phyloP scores from a whole-genome alignment of 2,329 filamentous ascomycete species.

The Septoria linicola region DNA sequence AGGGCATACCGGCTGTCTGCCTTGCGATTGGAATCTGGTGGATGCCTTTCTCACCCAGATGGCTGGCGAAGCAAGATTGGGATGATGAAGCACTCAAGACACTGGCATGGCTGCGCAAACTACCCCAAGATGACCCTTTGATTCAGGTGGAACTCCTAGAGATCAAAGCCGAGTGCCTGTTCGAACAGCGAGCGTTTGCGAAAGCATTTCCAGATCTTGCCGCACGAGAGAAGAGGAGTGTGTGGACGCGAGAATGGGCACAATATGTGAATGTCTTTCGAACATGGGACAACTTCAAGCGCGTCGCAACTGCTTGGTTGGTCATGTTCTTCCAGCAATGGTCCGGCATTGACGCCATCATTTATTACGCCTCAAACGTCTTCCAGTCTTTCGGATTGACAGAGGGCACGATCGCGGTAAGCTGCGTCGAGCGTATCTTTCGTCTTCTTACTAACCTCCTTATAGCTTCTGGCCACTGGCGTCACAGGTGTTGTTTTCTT shows the following conservation, averaged over 20 bases:
- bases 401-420: constrained; percentile 36
- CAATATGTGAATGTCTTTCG: constrained; percentile 21
- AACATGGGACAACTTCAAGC: constrained; percentile 38
- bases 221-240: constrained; percentile 13
- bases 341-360: constrained; percentile 44
- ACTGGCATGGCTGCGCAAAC: constrained; percentile 33
- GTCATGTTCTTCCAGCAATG: constrained; percentile 58
- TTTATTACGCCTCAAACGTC: constrained; percentile 44
- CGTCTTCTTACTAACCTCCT: no score
- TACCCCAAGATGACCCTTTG: constrained; percentile 50
- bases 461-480: constrained; percentile 43
- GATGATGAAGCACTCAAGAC: constrained; percentile 34
- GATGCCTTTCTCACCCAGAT: constrained; percentile 38
- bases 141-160: constrained; percentile 54
- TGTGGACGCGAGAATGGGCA: constrained; percentile 15
- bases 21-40: constrained; percentile 35
- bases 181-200: constrained; percentile 45
- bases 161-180: constrained; percentile 54
- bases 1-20: constrained; percentile 40
- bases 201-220: constrained; percentile 18
- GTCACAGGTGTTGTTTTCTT: constrained; percentile 46
- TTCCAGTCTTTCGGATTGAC: constrained; percentile 44
- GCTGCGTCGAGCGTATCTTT: no score
- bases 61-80: constrained; percentile 35
- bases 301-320: constrained; percentile 48